Conservation (phyloP, 805 yeast species). For the Brettanomyces nanus region DNA sequence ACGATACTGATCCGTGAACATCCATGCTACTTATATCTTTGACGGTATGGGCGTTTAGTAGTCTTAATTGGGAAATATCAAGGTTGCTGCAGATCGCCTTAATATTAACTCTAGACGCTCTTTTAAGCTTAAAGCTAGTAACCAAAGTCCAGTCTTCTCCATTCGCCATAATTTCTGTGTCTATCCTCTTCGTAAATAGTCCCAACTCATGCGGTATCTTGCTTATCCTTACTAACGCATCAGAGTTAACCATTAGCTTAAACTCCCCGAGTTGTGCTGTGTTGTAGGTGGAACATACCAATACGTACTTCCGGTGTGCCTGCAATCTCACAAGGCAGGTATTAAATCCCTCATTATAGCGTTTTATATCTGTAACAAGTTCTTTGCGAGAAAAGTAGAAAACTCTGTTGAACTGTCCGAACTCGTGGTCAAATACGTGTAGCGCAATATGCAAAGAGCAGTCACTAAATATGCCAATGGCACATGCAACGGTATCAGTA, state of each 20-base stretch:
- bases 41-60: no score
- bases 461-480: constrained; percentile 20
- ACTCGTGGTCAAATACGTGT: constrained; percentile 36
- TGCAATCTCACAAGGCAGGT: constrained; percentile 18
- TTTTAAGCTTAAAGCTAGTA: constrained; percentile 4
- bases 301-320: constrained; percentile 32
- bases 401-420: constrained; percentile 13
- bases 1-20: not conserved
- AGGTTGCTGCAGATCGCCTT: no score
- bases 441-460: constrained; percentile 28
- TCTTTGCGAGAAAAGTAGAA: constrained; percentile 12
- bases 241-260: not conserved
- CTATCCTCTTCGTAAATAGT: not conserved
- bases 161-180: not conserved
- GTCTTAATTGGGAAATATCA: no score
- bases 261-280: constrained; percentile 22
- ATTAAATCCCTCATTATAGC: constrained; percentile 24
- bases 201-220: not conserved
- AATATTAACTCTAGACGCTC: constrained; percentile 5
- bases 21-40: not conserved
- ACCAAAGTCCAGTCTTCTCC: constrained; percentile 7
- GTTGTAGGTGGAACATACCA: constrained; percentile 40
- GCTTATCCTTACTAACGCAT: not conserved
- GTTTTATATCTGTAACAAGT: constrained; percentile 22
- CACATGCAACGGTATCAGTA: constrained; percentile 10